phyloP scores from a whole-genome alignment of 345 rosid genomes.

The Luvunga scandens region DNA sequence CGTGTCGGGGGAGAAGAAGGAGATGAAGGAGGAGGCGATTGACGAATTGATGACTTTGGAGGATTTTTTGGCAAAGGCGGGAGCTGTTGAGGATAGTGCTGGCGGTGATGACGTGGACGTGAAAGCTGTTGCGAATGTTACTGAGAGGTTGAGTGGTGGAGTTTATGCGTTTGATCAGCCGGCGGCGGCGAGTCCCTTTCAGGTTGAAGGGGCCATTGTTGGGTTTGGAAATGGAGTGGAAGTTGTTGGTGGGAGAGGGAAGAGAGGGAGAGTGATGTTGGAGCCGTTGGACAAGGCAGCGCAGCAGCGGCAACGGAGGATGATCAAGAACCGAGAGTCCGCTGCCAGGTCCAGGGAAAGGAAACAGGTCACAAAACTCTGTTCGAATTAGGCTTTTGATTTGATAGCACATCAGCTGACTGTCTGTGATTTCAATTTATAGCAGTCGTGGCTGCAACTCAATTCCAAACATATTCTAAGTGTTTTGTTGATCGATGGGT shows the following conservation, averaged over 20 bases:
- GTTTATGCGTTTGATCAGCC: slow-evolving; percentile 49
- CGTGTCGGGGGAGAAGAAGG: slow-evolving; percentile 57
- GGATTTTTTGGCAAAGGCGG: slow-evolving; percentile 78
- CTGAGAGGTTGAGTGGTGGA: slow-evolving; percentile 49
- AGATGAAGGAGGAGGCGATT: slow-evolving; percentile 65
- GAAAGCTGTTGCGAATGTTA: slow-evolving; percentile 13
- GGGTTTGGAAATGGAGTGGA: slow-evolving; percentile 52
- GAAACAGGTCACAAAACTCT: slow-evolving; percentile 54
- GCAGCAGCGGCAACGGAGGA: slow-evolving; percentile 91
- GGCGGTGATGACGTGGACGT: slow-evolving; percentile 30
- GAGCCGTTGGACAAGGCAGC: slow-evolving; percentile 84
- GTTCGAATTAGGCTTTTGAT: not conserved
- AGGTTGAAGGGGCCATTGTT: slow-evolving; percentile 49
- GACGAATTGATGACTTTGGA: slow-evolving; percentile 91
- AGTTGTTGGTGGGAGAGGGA: slow-evolving; percentile 44
- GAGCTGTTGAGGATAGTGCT: slow-evolving; percentile 40
- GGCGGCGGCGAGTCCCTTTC: slow-evolving; percentile 39
- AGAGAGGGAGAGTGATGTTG: slow-evolving; percentile 64
- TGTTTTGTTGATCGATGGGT: not conserved
- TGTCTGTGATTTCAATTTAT: not conserved
- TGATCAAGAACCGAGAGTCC: slow-evolving; percentile 97
- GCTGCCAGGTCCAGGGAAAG: slow-evolving; percentile 97
- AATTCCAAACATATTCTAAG: not conserved
- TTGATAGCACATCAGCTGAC: not conserved
- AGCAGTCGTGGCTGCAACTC: not conserved